Percentiles rank a stretch among this genome's conserved stretches.
phyloP scores from a whole-genome alignment of 306 rosid species.

The Vigna reflexopilosa region DNA sequence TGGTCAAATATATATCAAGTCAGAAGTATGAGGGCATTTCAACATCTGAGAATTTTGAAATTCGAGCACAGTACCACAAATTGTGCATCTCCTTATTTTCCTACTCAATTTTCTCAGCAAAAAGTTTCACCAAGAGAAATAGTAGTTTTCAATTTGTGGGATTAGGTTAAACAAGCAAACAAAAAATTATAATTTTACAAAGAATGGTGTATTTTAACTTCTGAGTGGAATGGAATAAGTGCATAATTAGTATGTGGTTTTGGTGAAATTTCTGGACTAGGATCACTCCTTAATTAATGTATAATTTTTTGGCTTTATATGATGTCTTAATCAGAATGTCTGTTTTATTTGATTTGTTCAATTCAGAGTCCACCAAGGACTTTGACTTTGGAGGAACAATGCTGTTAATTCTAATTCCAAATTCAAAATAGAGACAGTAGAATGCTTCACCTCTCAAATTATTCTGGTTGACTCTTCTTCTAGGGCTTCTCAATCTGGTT shows the following conservation, averaged over 20 bases:
- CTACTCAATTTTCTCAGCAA: constrained; percentile 20
- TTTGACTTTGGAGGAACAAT: constrained; percentile 42
- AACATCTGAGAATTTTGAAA: constrained; percentile 30
- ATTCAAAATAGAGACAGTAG: constrained; percentile 20
- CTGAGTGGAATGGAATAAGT: background rate
- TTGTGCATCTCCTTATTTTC: background rate
- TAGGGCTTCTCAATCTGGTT: constrained; percentile 24
- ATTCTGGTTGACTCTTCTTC: constrained; percentile 42
- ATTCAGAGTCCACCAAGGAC: constrained; percentile 19
- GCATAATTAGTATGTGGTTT: constrained; percentile 22
- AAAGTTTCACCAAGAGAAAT: constrained; percentile 12
- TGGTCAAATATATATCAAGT: background rate
- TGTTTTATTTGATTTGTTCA: constrained; percentile 22
- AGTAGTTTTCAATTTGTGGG: background rate
- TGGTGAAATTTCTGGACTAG: constrained; percentile 4
- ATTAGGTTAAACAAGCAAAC: background rate
- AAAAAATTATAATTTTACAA: background rate
- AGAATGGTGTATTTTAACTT: background rate
- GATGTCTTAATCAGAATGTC: constrained; percentile 33
- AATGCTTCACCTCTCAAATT: constrained; percentile 21
- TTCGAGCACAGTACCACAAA: constrained; percentile 21
- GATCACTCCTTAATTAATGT: constrained; percentile 33
- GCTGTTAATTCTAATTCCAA: constrained; percentile 29
- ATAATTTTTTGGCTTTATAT: constrained; percentile 13
- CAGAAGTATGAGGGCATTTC: background rate